These are phyloP conservation scores for Populus hybrid DNA, from an alignment of 441 rosid genomes.

Conservation along the genomic window DNA sequence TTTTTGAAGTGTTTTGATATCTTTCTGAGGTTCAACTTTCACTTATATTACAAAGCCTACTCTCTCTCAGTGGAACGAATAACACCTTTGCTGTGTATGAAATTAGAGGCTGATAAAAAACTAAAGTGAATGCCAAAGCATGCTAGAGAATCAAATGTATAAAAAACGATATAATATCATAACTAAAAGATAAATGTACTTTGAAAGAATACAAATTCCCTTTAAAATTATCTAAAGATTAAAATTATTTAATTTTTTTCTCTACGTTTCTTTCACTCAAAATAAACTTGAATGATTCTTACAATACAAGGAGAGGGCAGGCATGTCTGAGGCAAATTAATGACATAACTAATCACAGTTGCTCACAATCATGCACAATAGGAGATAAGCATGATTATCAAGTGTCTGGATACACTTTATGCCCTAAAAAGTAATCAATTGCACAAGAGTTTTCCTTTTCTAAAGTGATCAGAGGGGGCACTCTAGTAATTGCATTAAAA, in stretches of 20 bases:
- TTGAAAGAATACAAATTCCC: not conserved
- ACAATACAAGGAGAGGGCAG: conserved; percentile 8
- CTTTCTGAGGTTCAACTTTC: not conserved
- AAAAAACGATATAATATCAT: too few species aligned
- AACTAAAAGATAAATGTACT: too few species aligned
- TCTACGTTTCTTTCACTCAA: too few species aligned
- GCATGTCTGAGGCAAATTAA: conserved; percentile 11
- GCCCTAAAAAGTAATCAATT: conserved; percentile 16
- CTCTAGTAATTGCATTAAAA: conserved; percentile 41
- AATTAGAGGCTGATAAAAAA: too few species aligned
- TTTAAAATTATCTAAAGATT: not conserved
- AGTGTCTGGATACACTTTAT: conserved; percentile 11
- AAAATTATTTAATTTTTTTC: too few species aligned
- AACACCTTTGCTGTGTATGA: too few species aligned
- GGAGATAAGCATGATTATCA: conserved; percentile 31
- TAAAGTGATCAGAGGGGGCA: conserved; percentile 25
- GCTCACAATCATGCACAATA: conserved; percentile 20
- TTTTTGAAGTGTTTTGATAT: not conserved
- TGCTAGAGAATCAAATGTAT: too few species aligned
- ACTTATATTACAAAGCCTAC: not conserved
- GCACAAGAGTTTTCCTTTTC: not conserved
- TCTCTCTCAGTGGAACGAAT: not conserved
- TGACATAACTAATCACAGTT: not conserved
- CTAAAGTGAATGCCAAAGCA: too few species aligned
- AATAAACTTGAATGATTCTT: conserved; percentile 1